Evolutionary conservation across 192 early-diverging fungal genomes (phyloP), one percentile per base, ranked within the genome.

Genomic region (Coemansia sp.): DNA sequence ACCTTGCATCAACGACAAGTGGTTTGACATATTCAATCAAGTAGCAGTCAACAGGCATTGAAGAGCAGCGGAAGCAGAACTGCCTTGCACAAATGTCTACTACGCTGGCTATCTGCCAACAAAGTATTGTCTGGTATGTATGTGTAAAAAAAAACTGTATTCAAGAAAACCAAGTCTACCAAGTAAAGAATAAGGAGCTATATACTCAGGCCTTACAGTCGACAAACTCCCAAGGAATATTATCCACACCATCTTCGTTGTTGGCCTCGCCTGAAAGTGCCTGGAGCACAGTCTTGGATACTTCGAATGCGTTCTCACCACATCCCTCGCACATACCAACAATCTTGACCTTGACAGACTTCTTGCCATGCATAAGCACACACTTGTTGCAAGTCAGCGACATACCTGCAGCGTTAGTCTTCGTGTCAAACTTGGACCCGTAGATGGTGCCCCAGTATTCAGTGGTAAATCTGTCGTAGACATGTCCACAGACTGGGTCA

Each of bases 381-480:
- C 66, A 67, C 38, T 26, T 67, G 37, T 58, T 58, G 40, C 66
- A 67, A 16, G 43, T 67, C 6, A 37, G 37, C 13, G 66, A 67
- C 35, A 59, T 59, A 17, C 55, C 55, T 9, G 33, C 23, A 10
- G 37, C 42, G 40, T 19, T 23, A 0, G 17, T 37, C 53, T 57
- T 33, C 19, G 66, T 47, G 32, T 39, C 66, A 44, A 59, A 67
- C 17, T 67, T 43, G 7, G 66, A 21, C 32, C 33, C 11, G 39
- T 67, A 57, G 11, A 38, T 59, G 23, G 17, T 43, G 1, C 66
- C 66, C 38, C 66, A 67, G 8, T 30, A 26, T 10, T 21, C 55
- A 2, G 28, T 30, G 38, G 26, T 44, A 55, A 38, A 35, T 28
- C 46, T 66, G 35, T 23, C 11, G 33, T 58, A 58, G 14, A 32